phyloP scores from a whole-genome alignment of 257 asterid genomes.

The Fraxinus quadrangulata region DNA sequence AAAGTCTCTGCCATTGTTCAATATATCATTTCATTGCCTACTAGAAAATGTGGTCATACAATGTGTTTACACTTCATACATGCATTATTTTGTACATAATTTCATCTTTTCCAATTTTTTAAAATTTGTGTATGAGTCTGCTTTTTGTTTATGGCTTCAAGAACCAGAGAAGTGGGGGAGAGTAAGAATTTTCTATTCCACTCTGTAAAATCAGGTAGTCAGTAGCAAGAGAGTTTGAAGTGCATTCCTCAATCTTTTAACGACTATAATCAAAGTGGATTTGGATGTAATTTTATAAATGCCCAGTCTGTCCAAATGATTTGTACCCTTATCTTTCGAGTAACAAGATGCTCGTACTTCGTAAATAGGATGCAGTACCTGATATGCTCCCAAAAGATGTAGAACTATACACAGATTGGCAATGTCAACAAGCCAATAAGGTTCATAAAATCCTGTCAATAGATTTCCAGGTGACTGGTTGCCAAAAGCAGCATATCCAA shows the following conservation, averaged over 20 bases:
- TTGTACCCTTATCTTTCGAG: neutral
- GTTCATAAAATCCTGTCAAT: constrained; percentile 71
- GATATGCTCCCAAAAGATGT: constrained; percentile 70
- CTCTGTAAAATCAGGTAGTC: too few relatives aligned
- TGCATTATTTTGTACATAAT: too few relatives aligned
- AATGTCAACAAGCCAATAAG: constrained; percentile 67
- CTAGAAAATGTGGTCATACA: too few relatives aligned
- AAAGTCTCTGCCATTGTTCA: neutral
- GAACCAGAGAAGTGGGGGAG: too few relatives aligned
- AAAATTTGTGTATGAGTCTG: too few relatives aligned
- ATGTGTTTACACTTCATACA: too few relatives aligned
- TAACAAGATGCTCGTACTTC: neutral
- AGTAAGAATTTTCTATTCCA: too few relatives aligned
- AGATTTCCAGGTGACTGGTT: constrained; percentile 63
- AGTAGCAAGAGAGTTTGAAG: too few relatives aligned
- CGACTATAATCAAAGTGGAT: neutral
- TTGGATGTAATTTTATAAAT: too few relatives aligned
- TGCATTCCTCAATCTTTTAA: too few relatives aligned
- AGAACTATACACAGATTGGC: constrained; percentile 68
- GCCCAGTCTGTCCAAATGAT: neutral
- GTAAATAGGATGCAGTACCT: constrained; percentile 31
- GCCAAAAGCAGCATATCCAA: constrained; percentile 77
- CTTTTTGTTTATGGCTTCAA: too few relatives aligned
- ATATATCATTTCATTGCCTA: too few relatives aligned
- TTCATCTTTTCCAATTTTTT: neutral